Percentiles rank a stretch among this genome's conserved stretches.
These are phyloP conservation scores for Cryphonectria parasitica DNA, from an alignment of 2,329 filamentous ascomycete genomes.

Conservation along the genomic window DNA sequence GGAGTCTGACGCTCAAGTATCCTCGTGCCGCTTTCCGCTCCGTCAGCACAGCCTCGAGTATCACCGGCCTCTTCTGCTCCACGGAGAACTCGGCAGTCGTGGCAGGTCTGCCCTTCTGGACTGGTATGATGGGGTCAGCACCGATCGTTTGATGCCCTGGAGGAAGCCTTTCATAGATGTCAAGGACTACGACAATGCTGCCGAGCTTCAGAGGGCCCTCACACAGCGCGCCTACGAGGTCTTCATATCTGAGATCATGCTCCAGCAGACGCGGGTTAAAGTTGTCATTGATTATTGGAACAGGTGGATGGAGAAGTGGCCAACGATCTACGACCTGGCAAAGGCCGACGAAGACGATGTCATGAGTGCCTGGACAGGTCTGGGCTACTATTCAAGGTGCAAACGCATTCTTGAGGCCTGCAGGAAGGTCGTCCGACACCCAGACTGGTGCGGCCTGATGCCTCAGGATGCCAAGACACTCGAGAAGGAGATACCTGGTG, in stretches of 20 bases:
- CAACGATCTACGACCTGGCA: constrained; percentile 60
- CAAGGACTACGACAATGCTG: constrained; percentile 32
- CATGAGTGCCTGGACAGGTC: constrained; percentile 60
- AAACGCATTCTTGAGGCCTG: constrained; percentile 63
- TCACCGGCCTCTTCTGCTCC: constrained; percentile 54
- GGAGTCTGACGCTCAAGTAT: constrained; percentile 19
- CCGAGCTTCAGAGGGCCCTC: constrained; percentile 47
- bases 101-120: constrained; percentile 46
- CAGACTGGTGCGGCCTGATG: constrained; percentile 50
- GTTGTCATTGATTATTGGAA: constrained; percentile 67
- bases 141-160: constrained; percentile 60
- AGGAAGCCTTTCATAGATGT: constrained; percentile 61
- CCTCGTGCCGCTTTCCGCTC: constrained; percentile 32
- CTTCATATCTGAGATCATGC: constrained; percentile 70
- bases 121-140: constrained; percentile 56
- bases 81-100: constrained; percentile 37
- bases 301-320: constrained; percentile 64
- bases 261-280: constrained; percentile 67
- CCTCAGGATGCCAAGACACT: constrained; percentile 52
- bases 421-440: constrained; percentile 51
- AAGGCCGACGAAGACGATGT: constrained; percentile 59
- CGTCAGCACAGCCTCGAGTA: constrained; percentile 48
- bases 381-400: constrained; percentile 68
- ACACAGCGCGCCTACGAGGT: constrained; percentile 65
- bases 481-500: constrained; percentile 58